A percentile compares a stretch with the other conserved stretches of the same genome.
phyloP scores from a whole-genome alignment of 257 asterid species.

The Scutellaria barbata region DNA sequence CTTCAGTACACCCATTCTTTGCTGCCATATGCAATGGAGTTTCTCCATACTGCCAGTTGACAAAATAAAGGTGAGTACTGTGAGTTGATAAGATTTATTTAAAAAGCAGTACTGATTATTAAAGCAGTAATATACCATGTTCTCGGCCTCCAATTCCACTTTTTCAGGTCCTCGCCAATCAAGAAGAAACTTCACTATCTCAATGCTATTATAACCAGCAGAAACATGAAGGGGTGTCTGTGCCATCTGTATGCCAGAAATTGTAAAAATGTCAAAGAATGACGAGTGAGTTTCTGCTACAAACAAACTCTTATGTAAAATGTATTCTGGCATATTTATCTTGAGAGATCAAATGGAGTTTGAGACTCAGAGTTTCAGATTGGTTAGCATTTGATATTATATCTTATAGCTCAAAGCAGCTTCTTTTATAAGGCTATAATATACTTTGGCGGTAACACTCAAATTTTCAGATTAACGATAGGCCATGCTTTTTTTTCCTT shows the following conservation, averaged over 20 bases:
- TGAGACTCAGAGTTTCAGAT: not conserved
- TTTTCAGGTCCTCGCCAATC: constrained; percentile 77
- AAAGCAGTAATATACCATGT: constrained; percentile 65
- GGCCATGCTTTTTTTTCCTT: not conserved
- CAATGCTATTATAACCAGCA: constrained; percentile 87
- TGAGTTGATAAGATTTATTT: constrained; percentile 28
- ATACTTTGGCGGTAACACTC: not conserved
- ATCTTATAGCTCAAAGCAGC: not conserved
- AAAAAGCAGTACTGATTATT: constrained; percentile 9
- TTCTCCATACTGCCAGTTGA: constrained; percentile 82
- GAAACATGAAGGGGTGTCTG: constrained; percentile 98
- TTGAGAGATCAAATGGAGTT: not conserved
- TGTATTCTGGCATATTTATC: no score
- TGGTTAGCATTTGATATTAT: not conserved
- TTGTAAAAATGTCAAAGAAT: constrained; percentile 17
- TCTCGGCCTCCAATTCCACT: constrained; percentile 87
- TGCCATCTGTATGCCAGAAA: constrained; percentile 67
- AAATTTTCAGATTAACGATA: not conserved
- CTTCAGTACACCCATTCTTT: constrained; percentile 93
- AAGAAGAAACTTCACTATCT: constrained; percentile 75
- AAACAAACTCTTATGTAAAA: not conserved
- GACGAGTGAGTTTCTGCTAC: constrained; percentile 13
- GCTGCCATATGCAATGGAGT: constrained; percentile 99
- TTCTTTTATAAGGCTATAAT: not conserved
- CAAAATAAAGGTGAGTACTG: constrained; percentile 29